These are phyloP conservation scores for Chaetomiaceae sp. DNA, from an alignment of 2,329 filamentous ascomycete genomes.

Conservation along the genomic window DNA sequence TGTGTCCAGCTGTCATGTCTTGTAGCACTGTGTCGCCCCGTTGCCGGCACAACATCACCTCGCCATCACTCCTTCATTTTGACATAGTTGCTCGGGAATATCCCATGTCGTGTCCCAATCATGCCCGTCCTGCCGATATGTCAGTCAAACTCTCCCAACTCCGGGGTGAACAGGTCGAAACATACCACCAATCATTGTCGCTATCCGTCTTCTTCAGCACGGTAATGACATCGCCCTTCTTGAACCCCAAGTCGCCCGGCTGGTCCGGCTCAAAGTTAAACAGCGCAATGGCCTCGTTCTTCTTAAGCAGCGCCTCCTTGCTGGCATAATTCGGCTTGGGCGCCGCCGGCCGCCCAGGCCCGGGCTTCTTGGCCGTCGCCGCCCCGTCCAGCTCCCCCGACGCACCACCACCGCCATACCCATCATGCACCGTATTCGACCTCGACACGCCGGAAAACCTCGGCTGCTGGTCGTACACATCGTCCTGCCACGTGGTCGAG, in stretches of 20 bases:
- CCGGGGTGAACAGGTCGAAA: constrained; percentile 22
- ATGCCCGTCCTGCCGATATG: constrained; percentile 67
- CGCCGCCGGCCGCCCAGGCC: constrained; percentile 74
- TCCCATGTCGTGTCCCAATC: constrained; percentile 78
- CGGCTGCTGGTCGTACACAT: constrained; percentile 62
- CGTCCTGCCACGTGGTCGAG: constrained; percentile 69
- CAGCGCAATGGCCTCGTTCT: constrained; percentile 83
- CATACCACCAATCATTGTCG: constrained; percentile 89
- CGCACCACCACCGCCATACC: constrained; percentile 24
- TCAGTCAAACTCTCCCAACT: constrained; percentile 15
- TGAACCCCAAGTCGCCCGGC: constrained; percentile 87
- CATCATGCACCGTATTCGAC: constrained; percentile 48
- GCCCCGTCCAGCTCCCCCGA: constrained; percentile 38
- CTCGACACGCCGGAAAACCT: constrained; percentile 39
- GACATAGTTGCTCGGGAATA: constrained; percentile 83
- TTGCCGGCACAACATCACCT: background rate
- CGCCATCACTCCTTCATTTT: constrained; percentile 55
- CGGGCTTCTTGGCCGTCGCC: constrained; percentile 43
- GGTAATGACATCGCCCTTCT: constrained; percentile 95
- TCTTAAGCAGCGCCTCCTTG: constrained; percentile 52
- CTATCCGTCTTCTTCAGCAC: constrained; percentile 93
- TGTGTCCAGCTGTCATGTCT: too few species aligned
- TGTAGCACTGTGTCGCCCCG: background rate
- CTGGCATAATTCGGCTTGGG: constrained; percentile 80
- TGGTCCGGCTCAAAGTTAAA: constrained; percentile 95